Base-by-base conservation (phyloP, 208 protist genomes). In the Crithidia sp. region DNA sequence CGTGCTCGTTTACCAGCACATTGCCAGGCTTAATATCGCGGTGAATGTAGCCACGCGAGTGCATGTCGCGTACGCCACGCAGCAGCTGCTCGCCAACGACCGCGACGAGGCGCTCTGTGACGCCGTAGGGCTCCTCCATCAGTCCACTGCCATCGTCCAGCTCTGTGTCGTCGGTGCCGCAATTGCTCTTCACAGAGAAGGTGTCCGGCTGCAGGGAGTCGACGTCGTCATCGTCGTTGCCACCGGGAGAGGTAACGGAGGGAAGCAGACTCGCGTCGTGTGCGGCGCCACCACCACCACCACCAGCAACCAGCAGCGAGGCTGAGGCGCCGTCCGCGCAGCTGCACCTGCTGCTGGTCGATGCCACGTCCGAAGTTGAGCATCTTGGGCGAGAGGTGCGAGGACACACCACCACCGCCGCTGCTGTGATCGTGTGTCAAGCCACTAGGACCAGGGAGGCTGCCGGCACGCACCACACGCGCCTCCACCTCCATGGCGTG, bases 1-100 rank as follows among this genome's bases (percentile, higher is more conserved):
- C 70, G 47, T 67, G 62, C 71, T 71, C 72, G n/a, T 76, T 81
- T 5, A 98, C 78, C 37, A 97, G 89, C 10, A 97, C 74, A 60
- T 97, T 98, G 9, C 87, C 95, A 2, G 95, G 87, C 73, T 97
- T 98, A 59, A 98, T 96, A 70, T 98, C 95, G 16, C 93, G 81
- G 67, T 98, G 95, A 58, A 97, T 91, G 59, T 92, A 92, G 55
- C 87, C 89, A 40, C 90, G 74, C 8, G 71, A 79, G 61, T 97
- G 92, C 92, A 97, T 97, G 61, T 97, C 89, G 0, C 88, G 85
- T 41, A 97, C 82, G 9, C 92, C 92, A 37, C 84, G 76, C 62
- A 94, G 68, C 19, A 97, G 76, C 77, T 97, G 92, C 79, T 94
- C 89, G 39, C 86, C 88, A 9, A 94, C 84, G 4, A 96, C 86